A percentile compares a stretch with the other conserved stretches of the same genome.
Evolutionary conservation across 106 monocot genomes (phyloP).

Genomic region (Allium cepa): DNA sequence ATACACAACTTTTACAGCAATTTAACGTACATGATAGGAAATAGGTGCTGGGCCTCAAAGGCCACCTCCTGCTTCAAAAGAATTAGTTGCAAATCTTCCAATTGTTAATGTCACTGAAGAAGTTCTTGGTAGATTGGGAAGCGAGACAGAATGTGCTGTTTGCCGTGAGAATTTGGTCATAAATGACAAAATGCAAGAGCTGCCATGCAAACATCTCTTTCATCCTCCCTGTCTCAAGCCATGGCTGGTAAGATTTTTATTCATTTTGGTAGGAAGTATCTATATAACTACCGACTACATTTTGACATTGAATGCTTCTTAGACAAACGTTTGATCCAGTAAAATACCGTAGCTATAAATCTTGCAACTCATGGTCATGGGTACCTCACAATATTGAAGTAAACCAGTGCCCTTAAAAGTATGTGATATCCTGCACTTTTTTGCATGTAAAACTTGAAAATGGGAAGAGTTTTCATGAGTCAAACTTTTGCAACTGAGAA

Average conservation of each 20-base stretch:
- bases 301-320: too few species aligned
- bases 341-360: too few species aligned
- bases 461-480: too few species aligned
- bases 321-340: too few species aligned
- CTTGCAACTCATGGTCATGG: too few species aligned
- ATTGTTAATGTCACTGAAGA: conserved; percentile 69
- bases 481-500: too few species aligned
- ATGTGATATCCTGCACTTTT: too few species aligned
- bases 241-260: conserved; percentile 70
- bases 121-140: conserved; percentile 56
- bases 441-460: too few species aligned
- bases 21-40: conserved; percentile 29
- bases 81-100: conserved; percentile 85
- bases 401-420: too few species aligned
- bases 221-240: conserved; percentile 93
- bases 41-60: conserved; percentile 55
- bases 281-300: too few species aligned
- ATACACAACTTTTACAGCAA: neutral
- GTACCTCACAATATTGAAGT: too few species aligned
- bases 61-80: conserved; percentile 89
- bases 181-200: conserved; percentile 92
- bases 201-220: conserved; percentile 97
- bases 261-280: too few species aligned
- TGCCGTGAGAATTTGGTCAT: conserved; percentile 76
- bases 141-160: conserved; percentile 81